These are phyloP conservation scores for Picea glauca DNA, from an alignment of 75 land plant species.

Conservation along the genomic window DNA sequence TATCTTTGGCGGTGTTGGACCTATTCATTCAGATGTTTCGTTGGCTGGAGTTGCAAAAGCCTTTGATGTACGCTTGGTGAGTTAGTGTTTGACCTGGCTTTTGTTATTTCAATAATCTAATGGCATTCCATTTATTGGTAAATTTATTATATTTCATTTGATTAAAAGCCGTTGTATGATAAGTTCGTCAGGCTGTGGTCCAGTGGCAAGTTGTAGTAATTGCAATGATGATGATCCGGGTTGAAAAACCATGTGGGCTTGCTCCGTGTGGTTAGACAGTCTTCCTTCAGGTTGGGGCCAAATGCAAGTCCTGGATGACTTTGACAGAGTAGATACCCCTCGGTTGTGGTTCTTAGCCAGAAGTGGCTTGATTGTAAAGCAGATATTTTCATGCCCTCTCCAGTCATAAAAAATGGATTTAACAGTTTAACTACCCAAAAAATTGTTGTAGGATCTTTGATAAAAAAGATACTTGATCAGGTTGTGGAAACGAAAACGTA, in stretches of 20 bases:
- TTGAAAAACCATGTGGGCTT: too few species aligned
- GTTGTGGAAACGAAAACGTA: neutral
- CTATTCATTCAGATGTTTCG: slow-evolving; percentile 84
- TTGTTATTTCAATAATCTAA: neutral
- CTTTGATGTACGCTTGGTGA: slow-evolving; percentile 93
- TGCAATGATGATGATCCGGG: too few species aligned
- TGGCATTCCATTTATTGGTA: slow-evolving; percentile 3
- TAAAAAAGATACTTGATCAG: neutral
- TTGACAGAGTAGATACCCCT: slow-evolving; percentile 1
- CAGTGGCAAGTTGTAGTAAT: too few species aligned
- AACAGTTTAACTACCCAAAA: too few species aligned
- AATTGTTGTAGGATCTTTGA: neutral
- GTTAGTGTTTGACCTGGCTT: neutral
- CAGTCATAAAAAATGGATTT: too few species aligned
- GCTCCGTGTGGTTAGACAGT: neutral
- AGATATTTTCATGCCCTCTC: too few species aligned
- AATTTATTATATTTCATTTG: neutral
- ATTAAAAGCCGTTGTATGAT: neutral
- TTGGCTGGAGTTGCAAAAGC: slow-evolving; percentile 90
- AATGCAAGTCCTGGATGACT: too few species aligned
- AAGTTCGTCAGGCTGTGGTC: neutral
- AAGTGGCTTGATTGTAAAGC: too few species aligned
- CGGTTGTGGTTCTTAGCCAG: too few species aligned
- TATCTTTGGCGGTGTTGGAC: slow-evolving; percentile 84
- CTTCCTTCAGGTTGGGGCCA: neutral